Base-by-base conservation (phyloP, 2,329 filamentous ascomycete species). In the Colletotrichum sp. region DNA sequence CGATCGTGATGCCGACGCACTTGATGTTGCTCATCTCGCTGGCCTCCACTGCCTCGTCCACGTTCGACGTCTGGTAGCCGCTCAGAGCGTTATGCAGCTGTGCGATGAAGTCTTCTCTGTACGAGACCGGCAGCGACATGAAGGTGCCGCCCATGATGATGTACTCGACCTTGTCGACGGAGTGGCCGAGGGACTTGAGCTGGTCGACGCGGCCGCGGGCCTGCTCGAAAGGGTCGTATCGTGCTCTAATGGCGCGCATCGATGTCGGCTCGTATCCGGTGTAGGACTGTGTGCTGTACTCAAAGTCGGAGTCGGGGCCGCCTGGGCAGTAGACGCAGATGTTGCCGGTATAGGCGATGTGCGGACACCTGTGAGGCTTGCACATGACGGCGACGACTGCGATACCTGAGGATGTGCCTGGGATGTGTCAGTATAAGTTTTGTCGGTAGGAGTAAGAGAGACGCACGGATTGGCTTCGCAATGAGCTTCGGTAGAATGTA, bases 61-160 rank as follows among this genome's bases (percentile, higher is more conserved):
- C 97, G 78, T 98, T 95, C 57, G 93, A 94, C 0, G 96, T 98
- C 81, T 98, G 95, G 83, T 99, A 99, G 9, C 97, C 97, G 79
- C 96, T 98, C 9, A 99, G 91, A 2, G 97, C 97, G 82, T 99
- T 99, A 87, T 99, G 97, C 67, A 99, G 90, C 82, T 98, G 96
- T 1, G 96, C 94, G 75, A 99, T 98, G 81, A 99, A 99, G 72
- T 95, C 93, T 77, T 99, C 95, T 32, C 97, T 90, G 84, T 99
- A 99, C 28, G 94, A 93, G 81, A 96, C 93, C 10, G 96, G 91
- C 30, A 99, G 87, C 4, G 96, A 99, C 98, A 99, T 99, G 86
- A 99, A 99, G 0, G 97, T 99, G 79, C 97, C 97, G 76, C 97
- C 97, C 97, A 99, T 99, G 83, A 99, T 98, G 82, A 99, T 99